Evolutionary conservation across 2,329 filamentous ascomycete species (phyloP), one percentile per base, ranked within the genome.

Genomic region (Ampelomyces quisqualis): DNA sequence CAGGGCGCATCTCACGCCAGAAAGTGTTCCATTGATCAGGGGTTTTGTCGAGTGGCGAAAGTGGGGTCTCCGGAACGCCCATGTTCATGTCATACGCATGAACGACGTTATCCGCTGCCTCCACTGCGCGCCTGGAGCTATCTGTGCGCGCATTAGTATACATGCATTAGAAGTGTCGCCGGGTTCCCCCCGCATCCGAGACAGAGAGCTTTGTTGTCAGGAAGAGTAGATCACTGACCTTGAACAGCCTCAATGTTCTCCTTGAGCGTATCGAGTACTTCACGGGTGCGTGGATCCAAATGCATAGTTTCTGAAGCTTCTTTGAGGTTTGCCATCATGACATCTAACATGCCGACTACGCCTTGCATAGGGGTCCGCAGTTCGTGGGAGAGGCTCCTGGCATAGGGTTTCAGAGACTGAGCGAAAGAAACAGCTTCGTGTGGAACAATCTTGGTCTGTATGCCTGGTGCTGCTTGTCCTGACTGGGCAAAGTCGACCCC

Each of bases 11-110:
- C n/a, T 74, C 65, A 27, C 49, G 54, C 44, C 57, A 54, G 37
- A 57, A 57, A 4, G 48, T 51, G 31, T 64, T 62, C 47, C 57
- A 52, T 28, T 54, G 53, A 22, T 57, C 43, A 7, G 52, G 38
- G 1, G 52, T 56, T 14, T 67, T 62, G 23, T 70, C 65, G 5
- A 62, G 45, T n/a, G 67, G 71, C 23, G 71, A 70, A 30, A 73
- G 65, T 6, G 78, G 80, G 9, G 77, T 80, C 48, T 84, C 80
- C n/a, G 84, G 84, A 28, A 88, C 76, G 53, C 84, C 80, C 81
- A 87, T 85, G 57, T 87, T 84, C 66, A 87, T 78, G 57, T 87
- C 84, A 54, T 86, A 86, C 9, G 84, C 84, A 64, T 87, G 82
- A 7, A 88, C 84, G 13, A 88, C 83, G 53, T 88, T 88, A 62